Base-by-base conservation (phyloP, 108 stramenopile genomes). In the Pseudonitzschia multiseries region DNA sequence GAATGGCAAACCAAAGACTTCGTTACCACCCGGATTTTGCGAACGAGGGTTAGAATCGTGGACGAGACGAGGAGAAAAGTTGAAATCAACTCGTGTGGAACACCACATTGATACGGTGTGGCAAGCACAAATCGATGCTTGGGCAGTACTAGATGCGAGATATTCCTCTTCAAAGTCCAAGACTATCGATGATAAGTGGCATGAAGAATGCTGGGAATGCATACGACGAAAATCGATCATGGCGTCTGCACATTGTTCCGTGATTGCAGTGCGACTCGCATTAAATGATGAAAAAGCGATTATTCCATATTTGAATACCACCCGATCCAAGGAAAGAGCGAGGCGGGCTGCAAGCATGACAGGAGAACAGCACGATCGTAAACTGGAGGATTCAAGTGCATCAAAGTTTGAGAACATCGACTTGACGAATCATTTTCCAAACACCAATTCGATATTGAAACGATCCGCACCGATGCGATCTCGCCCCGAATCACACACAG, bases 101-200 rank as follows among this genome's bases (percentile, higher is more conserved):
- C 31, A 61, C 21, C 68, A 68, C 0, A 74, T 79, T 33, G 79
- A 79, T 53, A 73, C 62, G 17, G 79, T 79, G 3, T 79, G 79
- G 79, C 68, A 79, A 41, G 72, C 79, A 57, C 79, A 79, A 42
- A 21, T 79, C 8, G 73, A 79, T 36, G 68, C 73, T 40, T 70
- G 72, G 73, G 43, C 62, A 48, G 12, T 62, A 20, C 54, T 56
- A 2, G 54, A 20, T 14, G 13, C 1, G 46, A 48, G 1, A 14
- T 18, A 14, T 18, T 14, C 17, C 46, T 48, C 46, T 48, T 18
- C 46, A 6, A 36, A 36, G 36, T 2, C 36, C 36, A 36, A 51
- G 50, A n/a, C 26, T 20, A 56, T 12, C 2, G 54, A 56, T n/a
- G 54, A 24, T 24, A 56, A 10, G 4, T 24, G 12, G 22, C 54